phyloP scores from a whole-genome alignment of 345 rosid genomes.

The Populus nigra region DNA sequence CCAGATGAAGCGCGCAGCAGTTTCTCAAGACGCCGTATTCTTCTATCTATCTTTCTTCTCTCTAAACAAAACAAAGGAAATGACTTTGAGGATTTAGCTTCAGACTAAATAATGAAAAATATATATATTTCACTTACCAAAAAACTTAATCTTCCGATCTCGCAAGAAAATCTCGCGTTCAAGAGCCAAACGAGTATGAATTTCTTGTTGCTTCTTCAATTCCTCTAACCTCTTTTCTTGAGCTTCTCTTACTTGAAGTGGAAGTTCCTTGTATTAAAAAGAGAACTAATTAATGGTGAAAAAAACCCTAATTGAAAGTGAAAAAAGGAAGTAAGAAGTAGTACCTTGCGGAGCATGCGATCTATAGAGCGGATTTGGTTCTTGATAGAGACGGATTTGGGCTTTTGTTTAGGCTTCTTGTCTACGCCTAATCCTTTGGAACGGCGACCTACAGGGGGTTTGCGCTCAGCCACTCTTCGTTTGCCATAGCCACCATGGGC shows the following conservation, averaged over 20 bases:
- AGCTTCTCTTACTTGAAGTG: conserved; percentile 71
- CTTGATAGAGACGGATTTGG: conserved; percentile 69
- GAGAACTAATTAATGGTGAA: not conserved
- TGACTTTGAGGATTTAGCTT: not conserved
- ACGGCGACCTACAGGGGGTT: conserved; percentile 61
- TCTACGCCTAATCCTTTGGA: conserved; percentile 66
- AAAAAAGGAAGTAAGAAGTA: not conserved
- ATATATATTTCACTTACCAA: conserved; percentile 43
- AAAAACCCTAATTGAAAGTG: not conserved
- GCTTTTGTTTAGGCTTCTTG: conserved; percentile 76
- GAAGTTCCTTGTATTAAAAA: conserved; percentile 49
- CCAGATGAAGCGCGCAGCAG: conserved; percentile 72
- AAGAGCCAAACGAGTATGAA: conserved; percentile 74
- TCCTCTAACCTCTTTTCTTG: conserved; percentile 68
- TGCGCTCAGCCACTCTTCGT: conserved; percentile 63
- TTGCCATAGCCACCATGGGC: conserved; percentile 93
- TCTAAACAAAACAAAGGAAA: conserved; percentile 37
- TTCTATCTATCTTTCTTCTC: conserved; percentile 89
- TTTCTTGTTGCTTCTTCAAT: conserved; percentile 82
- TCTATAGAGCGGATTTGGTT: conserved; percentile 94
- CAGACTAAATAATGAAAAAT: not conserved
- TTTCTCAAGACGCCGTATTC: conserved; percentile 87
- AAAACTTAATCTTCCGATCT: conserved; percentile 87
- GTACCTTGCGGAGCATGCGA: conserved; percentile 93
- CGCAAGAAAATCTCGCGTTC: conserved; percentile 87